A percentile compares a stretch with the other conserved stretches of the same genome.
phyloP scores from a whole-genome alignment of 1,139 yeast genomes.

The Debaryomycetaceae sp. region DNA sequence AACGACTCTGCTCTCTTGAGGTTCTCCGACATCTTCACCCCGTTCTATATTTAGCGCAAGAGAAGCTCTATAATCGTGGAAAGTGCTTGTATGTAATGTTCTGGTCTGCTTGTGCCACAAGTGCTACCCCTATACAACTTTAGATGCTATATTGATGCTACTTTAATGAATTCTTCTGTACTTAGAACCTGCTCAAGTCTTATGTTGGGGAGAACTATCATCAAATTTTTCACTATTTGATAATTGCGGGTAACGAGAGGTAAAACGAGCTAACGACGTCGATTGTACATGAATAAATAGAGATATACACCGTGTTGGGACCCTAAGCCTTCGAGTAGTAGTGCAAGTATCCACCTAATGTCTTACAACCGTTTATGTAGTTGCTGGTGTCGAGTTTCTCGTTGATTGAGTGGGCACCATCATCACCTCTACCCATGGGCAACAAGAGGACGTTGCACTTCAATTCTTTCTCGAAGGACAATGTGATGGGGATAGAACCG shows the following conservation, averaged over 20 bases:
- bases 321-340: slow-evolving; percentile 54
- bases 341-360: slow-evolving; percentile 90
- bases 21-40: slow-evolving; percentile 39
- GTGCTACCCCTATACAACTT: not conserved
- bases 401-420: slow-evolving; percentile 97
- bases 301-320: not conserved
- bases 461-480: slow-evolving; percentile 83
- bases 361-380: slow-evolving; percentile 91
- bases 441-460: slow-evolving; percentile 81
- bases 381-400: slow-evolving; percentile 88
- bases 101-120: not conserved
- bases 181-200: not conserved
- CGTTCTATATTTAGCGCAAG: not conserved
- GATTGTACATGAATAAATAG: not conserved
- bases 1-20: slow-evolving; percentile 49
- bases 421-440: slow-evolving; percentile 99
- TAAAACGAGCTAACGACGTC: not conserved
- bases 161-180: no score
- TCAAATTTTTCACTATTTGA: not conserved
- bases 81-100: not conserved
- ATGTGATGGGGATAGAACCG: slow-evolving; percentile 94
- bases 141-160: not conserved
- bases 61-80: not conserved
- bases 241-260: not conserved
- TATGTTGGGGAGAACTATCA: not conserved